These are phyloP conservation scores for Panaeolus cyanescens DNA, from an alignment of 768 basidiomycete species.

Conservation along the genomic window DNA sequence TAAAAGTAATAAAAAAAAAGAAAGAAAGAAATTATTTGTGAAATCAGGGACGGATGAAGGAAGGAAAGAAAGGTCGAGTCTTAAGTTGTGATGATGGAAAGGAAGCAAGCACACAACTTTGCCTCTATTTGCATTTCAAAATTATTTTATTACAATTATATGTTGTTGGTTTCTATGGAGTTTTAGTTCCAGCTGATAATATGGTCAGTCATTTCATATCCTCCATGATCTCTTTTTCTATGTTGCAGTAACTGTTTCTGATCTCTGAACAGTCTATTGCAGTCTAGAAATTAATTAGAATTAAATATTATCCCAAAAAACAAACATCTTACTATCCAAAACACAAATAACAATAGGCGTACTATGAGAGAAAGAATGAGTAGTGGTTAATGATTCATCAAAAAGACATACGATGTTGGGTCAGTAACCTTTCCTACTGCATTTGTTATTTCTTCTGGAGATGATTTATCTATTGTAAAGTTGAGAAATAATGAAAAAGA, in stretches of 20 bases:
- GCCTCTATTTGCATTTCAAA: constrained; percentile 20
- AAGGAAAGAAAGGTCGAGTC: not conserved
- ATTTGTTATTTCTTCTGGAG: constrained; percentile 52
- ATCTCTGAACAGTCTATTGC: constrained; percentile 72
- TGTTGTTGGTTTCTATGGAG: not conserved
- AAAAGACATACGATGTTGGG: constrained; percentile 59
- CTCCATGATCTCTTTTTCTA: constrained; percentile 71
- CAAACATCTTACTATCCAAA: constrained; percentile 45
- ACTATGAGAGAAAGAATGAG: constrained; percentile 35
- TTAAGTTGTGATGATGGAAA: not conserved
- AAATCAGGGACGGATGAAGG: not conserved
- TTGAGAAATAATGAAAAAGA: constrained; percentile 6
- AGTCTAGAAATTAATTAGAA: constrained; percentile 40
- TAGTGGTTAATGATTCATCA: not conserved
- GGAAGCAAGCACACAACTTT: constrained; percentile 9
- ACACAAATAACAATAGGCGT: constrained; percentile 84
- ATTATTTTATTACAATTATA: not conserved
- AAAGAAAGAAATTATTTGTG: constrained; percentile 9
- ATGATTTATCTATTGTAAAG: constrained; percentile 46
- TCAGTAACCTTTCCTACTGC: constrained; percentile 61
- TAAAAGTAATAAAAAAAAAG: constrained; percentile 14
- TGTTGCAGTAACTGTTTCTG: constrained; percentile 70
- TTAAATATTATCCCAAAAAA: not conserved
- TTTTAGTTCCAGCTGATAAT: constrained; percentile 72
- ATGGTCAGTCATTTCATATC: constrained; percentile 44